These are phyloP conservation scores for Conringia planisiliqua DNA, from an alignment of 345 rosid species.

Conservation along the genomic window DNA sequence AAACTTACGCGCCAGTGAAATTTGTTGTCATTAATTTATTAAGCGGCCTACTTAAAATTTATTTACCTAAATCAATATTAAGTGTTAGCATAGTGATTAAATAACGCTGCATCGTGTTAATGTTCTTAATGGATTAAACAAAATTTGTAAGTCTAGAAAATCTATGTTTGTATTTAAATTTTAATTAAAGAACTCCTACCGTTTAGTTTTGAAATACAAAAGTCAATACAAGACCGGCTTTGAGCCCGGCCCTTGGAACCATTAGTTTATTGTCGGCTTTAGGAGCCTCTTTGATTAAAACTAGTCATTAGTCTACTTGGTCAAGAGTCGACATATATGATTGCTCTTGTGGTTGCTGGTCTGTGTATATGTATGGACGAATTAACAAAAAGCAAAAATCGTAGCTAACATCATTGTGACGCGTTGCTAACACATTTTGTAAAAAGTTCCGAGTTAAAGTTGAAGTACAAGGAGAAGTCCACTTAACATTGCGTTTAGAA, in stretches of 20 bases:
- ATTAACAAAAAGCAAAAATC: background rate
- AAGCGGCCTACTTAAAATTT: background rate
- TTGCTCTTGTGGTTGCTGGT: background rate
- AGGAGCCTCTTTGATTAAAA: background rate
- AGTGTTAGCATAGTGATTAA: background rate
- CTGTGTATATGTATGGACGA: background rate
- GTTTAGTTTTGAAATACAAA: background rate
- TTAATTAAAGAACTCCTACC: background rate
- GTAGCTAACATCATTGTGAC: background rate
- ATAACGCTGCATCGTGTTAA: background rate
- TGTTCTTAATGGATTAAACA: background rate
- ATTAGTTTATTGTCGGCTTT: background rate
- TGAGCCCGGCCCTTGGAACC: background rate
- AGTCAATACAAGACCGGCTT: background rate
- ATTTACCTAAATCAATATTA: background rate
- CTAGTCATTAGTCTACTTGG: background rate
- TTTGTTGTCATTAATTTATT: background rate
- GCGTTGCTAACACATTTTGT: background rate
- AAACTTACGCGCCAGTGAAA: background rate
- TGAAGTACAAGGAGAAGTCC: background rate
- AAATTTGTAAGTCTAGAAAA: background rate
- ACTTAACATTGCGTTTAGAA: background rate
- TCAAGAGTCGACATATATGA: background rate
- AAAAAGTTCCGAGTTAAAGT: background rate
- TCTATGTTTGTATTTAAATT: background rate